Evolutionary conservation across 208 protist species (phyloP), one percentile per base, ranked within the genome.

Genomic region (Acanthamoeba healyi): DNA sequence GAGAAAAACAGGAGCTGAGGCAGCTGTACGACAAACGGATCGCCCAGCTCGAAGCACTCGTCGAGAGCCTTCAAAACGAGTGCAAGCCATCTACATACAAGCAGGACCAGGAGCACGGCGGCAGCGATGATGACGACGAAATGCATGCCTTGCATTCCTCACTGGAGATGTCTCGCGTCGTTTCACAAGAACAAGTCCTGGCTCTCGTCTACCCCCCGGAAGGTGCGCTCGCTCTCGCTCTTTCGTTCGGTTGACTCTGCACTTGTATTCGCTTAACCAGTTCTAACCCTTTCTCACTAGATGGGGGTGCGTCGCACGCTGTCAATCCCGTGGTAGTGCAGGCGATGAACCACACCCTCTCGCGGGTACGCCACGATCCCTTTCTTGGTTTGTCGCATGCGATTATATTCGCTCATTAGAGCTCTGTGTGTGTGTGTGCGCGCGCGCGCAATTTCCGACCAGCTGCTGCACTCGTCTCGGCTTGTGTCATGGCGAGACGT

Each of bases 301-400:
- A 67, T 4, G 58, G 29, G 6, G 29, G 29, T 4, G 29, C 58
- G 6, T 24, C 58, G 19, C 58, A 32, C 29, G 19, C 58, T 7
- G 58, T 67, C 10, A 67, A 67, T 67, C 58, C 58, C n/a, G 34
- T 74, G 32, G 34, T 74, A 2, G 65, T 74, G n/a, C 65, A 74
- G 34, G n/a, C 65, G 5, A 74, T 74, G 65, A 74, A 74, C n/a
- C 65, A 74, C 65, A 40, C 65, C 10, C 65, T 74, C 65, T 74
- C 65, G 2, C n/a, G 65, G 4, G 65, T 74, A 74, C 65, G 65
- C 2, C 24, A n/a, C n/a, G n/a, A n/a, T n/a, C n/a, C n/a, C n/a
- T n/a, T n/a, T n/a, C n/a, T n/a, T n/a, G n/a, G n/a, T n/a, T n/a
- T n/a, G n/a, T n/a, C n/a, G n/a, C n/a, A n/a, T n/a, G n/a, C n/a